Evolutionary conservation across 2,329 filamentous ascomycete species (phyloP), one percentile per base, ranked within the genome.

Genomic region (Magnaporthales sp.): DNA sequence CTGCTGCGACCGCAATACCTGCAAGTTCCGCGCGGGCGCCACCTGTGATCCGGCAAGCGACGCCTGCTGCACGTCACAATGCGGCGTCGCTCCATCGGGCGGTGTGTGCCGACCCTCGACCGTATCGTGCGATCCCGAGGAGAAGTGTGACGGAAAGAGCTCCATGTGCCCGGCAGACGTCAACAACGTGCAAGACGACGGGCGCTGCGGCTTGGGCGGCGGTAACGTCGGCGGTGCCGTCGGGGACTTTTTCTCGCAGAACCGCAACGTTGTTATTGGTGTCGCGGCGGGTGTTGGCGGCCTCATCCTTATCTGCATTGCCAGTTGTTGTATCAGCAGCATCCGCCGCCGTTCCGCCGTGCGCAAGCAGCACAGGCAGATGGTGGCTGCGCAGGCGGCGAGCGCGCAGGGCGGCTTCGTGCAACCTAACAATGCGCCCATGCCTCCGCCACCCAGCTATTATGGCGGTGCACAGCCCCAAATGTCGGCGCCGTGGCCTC

Each of bases 1-100:
- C 19, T 99, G 95, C 81, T 99, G 95, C 78, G 84, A 99, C 72
- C 79, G 92, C 1, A 85, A 78, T 3, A 98, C 95, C 0, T 99
- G 95, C 86, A 91, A 89, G 73, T 97, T 96, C 81, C 89, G 84
- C 67, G 76, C 78, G 66, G 84, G 83, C 70, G 89, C 94, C 30
- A 86, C 93, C 32, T 99, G 95, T 77, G 91, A 95, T 75, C 85
- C 88, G 10, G 79, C 83, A 70, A 96, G 94, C 80, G 91, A 95
- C 73, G 91, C 93, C 73, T 96, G 91, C 79, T 96, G 91, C 79
- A 86, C 83, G 19, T 66, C 72, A 1, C 76, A 82, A 69, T 96
- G 91, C 77, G 83, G 90, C 73, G 89, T 92, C 70, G 84, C 88
- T 5, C 75, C 84, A 3, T 79, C 82, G n/a, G 85, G 82, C 60